Conservation (phyloP, 83 land plant species). For the Diphasiastrum complanatum region DNA sequence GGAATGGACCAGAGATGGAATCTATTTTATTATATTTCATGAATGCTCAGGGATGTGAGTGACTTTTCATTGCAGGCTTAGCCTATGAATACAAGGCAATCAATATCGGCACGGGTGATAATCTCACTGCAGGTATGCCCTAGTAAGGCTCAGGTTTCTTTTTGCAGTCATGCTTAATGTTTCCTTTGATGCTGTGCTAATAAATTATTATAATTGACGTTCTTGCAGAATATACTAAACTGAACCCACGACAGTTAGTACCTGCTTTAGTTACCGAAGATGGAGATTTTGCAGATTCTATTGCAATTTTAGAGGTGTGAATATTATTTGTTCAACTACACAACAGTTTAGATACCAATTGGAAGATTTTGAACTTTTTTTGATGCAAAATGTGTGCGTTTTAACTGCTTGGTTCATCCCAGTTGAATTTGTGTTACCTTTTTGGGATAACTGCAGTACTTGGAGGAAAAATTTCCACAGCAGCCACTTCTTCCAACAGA, state of each 20-base stretch:
- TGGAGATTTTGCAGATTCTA: conserved; percentile 9
- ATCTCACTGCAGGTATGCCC: conserved; percentile 18
- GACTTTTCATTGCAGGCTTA: conserved; percentile 27
- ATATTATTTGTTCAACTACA: too few relatives aligned
- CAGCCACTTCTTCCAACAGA: conserved; percentile 20
- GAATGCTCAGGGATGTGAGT: too few relatives aligned
- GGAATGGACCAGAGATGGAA: too few relatives aligned
- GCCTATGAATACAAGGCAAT: conserved; percentile 20
- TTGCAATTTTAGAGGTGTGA: conserved; percentile 25
- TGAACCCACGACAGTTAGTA: conserved; percentile 18
- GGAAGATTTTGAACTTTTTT: too few relatives aligned
- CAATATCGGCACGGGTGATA: conserved; percentile 16
- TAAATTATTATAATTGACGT: background rate
- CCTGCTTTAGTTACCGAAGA: conserved; percentile 25
- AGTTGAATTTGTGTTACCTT: too few relatives aligned
- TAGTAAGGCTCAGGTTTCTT: background rate
- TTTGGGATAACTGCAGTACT: conserved; percentile 16
- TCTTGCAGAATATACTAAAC: conserved; percentile 19
- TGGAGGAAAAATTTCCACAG: conserved; percentile 26
- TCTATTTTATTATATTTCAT: too few relatives aligned
- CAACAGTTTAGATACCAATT: too few relatives aligned
- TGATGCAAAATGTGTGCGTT: too few relatives aligned
- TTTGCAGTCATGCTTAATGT: background rate
- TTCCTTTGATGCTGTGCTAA: background rate
- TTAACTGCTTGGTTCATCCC: too few relatives aligned